Evolutionary conservation across 192 early-diverging fungal genomes (phyloP).

Genomic region (Chytriomyces confervae): DNA sequence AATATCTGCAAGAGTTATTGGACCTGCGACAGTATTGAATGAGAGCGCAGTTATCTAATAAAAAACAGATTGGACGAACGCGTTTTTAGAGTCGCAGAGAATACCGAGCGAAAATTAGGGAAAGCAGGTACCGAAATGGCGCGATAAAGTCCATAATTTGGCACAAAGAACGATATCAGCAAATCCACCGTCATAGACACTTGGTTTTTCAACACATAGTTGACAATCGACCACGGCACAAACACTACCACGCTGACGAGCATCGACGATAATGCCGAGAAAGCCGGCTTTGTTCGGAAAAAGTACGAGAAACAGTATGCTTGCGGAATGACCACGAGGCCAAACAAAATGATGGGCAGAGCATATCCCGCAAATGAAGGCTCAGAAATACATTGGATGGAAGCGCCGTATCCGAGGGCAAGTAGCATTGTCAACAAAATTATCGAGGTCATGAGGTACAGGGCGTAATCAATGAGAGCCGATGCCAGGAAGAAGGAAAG

Average conservation of each 20-base stretch:
- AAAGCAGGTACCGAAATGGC: background rate
- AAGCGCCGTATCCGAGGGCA: background rate
- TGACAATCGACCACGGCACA: constrained; percentile 7
- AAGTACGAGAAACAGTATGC: constrained; percentile 7
- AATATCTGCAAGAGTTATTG: background rate
- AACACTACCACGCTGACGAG: background rate
- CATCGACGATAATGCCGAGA: background rate
- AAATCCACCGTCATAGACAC: background rate
- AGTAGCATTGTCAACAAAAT: background rate
- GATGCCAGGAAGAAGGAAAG: constrained; percentile 8
- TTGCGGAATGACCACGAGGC: constrained; percentile 9
- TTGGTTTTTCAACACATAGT: background rate
- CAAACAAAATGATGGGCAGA: constrained; percentile 16
- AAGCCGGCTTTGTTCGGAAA: background rate
- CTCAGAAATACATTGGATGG: background rate
- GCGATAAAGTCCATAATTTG: background rate
- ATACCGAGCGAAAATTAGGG: background rate
- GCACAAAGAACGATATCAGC: background rate
- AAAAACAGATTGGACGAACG: background rate
- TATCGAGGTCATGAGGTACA: background rate
- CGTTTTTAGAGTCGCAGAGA: background rate
- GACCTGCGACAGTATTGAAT: background rate
- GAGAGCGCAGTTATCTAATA: background rate
- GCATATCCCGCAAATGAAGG: background rate
- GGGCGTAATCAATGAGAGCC: background rate